Percentiles rank a stretch among this genome's conserved stretches.
Conservation (phyloP, 495 filamentous ascomycete genomes). For the Aspergillus egyptiacus region DNA sequence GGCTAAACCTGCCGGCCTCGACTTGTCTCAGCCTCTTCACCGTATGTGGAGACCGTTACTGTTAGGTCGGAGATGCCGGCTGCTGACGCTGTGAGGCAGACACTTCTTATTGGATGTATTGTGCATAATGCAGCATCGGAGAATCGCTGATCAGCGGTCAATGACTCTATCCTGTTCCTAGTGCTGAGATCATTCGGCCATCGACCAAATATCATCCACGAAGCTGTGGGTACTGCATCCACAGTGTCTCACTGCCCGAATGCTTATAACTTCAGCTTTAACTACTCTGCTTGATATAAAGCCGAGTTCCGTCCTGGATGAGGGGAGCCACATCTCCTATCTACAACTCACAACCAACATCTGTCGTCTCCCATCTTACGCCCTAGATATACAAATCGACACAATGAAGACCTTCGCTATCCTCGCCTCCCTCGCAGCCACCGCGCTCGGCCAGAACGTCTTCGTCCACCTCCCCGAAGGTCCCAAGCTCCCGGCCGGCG, state of each 20-base stretch:
- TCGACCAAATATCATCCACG: not conserved
- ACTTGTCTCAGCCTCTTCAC: too few species aligned
- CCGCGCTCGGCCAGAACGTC: conserved; percentile 60
- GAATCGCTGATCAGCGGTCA: not conserved
- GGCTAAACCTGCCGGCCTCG: too few species aligned
- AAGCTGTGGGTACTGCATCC: too few species aligned
- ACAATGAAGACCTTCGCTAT: conserved; percentile 26
- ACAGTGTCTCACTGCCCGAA: not conserved
- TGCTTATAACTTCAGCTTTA: not conserved
- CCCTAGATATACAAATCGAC: not conserved
- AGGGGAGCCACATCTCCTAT: not conserved
- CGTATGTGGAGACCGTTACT: too few species aligned
- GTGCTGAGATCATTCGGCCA: not conserved
- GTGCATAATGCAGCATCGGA: too few species aligned
- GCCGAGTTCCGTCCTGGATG: not conserved
- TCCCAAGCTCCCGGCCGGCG: conserved; percentile 16
- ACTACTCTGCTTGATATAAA: not conserved
- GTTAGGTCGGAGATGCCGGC: too few species aligned
- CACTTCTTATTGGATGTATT: too few species aligned
- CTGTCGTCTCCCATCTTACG: too few species aligned
- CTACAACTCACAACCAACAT: not conserved
- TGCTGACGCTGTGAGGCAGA: too few species aligned
- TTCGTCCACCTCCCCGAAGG: conserved; percentile 52
- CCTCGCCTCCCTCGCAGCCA: conserved; percentile 20
- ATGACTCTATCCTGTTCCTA: not conserved